phyloP scores from a whole-genome alignment of 805 yeast species.

The Tetrapisispora phaffii region DNA sequence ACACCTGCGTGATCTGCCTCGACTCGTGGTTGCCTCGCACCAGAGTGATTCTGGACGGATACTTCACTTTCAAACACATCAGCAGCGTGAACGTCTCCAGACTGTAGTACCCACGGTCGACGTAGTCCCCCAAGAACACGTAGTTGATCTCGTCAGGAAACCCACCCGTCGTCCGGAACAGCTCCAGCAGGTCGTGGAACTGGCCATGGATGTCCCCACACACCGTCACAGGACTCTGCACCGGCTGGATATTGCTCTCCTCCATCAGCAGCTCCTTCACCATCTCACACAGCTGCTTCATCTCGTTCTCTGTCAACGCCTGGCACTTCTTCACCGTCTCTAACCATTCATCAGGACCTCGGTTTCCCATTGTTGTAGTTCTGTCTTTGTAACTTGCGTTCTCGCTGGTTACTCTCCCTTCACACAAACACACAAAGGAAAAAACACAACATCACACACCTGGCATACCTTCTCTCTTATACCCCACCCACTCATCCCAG shows the following conservation, averaged over 20 bases:
- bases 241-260: slow-evolving; percentile 91
- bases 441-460: no score
- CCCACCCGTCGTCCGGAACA: slow-evolving; percentile 87
- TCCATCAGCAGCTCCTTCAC: slow-evolving; percentile 94
- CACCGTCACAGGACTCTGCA: slow-evolving; percentile 84
- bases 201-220: slow-evolving; percentile 99
- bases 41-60: slow-evolving; percentile 74
- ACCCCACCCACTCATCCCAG: no score
- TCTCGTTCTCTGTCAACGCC: slow-evolving; percentile 79
- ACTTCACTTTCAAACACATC: slow-evolving; percentile 87
- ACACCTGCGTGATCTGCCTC: slow-evolving; percentile 96
- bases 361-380: background rate
- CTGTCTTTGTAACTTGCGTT: background rate
- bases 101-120: slow-evolving; percentile 94
- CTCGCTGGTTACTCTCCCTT: background rate
- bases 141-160: slow-evolving; percentile 76
- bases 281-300: slow-evolving; percentile 92
- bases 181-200: slow-evolving; percentile 85
- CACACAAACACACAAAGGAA: no score
- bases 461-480: no score
- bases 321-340: slow-evolving; percentile 88
- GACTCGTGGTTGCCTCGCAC: slow-evolving; percentile 98
- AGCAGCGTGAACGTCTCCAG: slow-evolving; percentile 87
- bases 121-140: slow-evolving; percentile 90
- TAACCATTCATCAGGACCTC: slow-evolving; percentile 92